Evolutionary conservation across 495 filamentous ascomycete species (phyloP).

Genomic region (Penicillium soppii): DNA sequence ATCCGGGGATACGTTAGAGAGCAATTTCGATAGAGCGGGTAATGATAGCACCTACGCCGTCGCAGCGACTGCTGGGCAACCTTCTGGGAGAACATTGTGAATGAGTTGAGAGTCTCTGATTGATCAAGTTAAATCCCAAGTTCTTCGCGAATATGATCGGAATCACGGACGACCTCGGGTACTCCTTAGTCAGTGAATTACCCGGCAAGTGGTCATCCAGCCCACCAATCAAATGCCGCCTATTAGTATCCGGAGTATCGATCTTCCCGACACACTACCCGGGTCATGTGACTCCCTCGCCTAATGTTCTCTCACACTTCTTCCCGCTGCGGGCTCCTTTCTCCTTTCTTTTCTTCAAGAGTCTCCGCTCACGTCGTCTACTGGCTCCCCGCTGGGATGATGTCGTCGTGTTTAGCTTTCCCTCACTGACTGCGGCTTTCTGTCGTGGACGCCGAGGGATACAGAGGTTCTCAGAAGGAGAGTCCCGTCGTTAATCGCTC

Average conservation of each 20-base stretch:
- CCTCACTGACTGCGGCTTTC: slow-evolving; percentile 51
- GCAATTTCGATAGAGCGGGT: background rate
- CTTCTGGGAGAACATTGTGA: slow-evolving; percentile 66
- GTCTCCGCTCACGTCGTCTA: slow-evolving; percentile 48
- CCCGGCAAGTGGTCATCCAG: background rate
- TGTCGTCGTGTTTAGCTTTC: slow-evolving; percentile 38
- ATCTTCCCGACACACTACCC: slow-evolving; percentile 30
- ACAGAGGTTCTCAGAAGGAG: slow-evolving; percentile 46
- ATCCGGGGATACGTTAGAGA: slow-evolving; percentile 19
- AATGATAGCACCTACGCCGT: slow-evolving; percentile 55
- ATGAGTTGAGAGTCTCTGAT: slow-evolving; percentile 18
- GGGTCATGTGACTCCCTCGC: slow-evolving; percentile 15
- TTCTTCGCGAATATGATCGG: slow-evolving; percentile 30
- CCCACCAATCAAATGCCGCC: slow-evolving; percentile 34
- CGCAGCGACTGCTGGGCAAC: slow-evolving; percentile 64
- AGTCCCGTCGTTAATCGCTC: slow-evolving; percentile 60
- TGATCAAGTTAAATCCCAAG: slow-evolving; percentile 11
- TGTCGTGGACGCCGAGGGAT: slow-evolving; percentile 45
- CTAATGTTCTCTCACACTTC: slow-evolving; percentile 18
- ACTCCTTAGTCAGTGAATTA: slow-evolving; percentile 28
- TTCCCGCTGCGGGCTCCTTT: background rate
- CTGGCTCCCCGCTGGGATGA: slow-evolving; percentile 37
- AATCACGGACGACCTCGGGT: slow-evolving; percentile 48
- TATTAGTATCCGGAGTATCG: slow-evolving; percentile 41
- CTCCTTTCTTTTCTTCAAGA: slow-evolving; percentile 36